phyloP scores from a whole-genome alignment of 441 rosid genomes.

The Cnidoscolus chayamansa region DNA sequence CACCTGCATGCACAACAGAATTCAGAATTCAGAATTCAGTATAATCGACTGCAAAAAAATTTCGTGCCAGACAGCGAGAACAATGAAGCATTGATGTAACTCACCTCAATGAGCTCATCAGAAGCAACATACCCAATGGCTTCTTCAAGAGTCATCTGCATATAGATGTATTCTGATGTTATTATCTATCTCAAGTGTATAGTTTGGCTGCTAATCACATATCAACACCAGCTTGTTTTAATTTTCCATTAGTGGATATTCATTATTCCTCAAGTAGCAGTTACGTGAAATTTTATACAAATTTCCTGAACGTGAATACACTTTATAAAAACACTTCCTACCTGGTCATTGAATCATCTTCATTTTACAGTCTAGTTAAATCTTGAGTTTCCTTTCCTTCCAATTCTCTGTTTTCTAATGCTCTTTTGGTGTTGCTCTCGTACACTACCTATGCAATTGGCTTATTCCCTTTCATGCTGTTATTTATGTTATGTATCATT shows the following conservation, averaged over 20 bases:
- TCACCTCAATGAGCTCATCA: conserved; percentile 94
- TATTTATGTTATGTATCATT: background rate
- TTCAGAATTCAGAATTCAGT: background rate
- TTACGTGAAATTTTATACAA: background rate
- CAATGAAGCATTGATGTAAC: conserved; percentile 1
- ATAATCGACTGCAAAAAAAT: background rate
- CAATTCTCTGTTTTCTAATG: background rate
- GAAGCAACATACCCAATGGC: conserved; percentile 93
- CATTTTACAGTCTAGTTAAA: background rate
- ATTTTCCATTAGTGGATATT: background rate
- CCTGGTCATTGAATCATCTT: background rate
- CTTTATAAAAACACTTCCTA: background rate
- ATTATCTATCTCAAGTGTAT: background rate
- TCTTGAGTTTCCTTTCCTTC: background rate
- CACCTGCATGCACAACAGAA: conserved; percentile 47
- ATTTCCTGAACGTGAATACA: background rate
- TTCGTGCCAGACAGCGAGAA: background rate
- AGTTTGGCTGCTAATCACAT: background rate
- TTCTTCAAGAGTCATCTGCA: conserved; percentile 95
- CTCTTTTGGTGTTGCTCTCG: background rate
- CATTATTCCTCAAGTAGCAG: background rate
- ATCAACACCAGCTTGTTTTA: background rate
- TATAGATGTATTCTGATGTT: conserved; percentile 19
- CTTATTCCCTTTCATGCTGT: background rate
- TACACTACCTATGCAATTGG: background rate